Evolutionary conservation across 2,329 filamentous ascomycete genomes (phyloP).

Genomic region (Fusarium aywerte): DNA sequence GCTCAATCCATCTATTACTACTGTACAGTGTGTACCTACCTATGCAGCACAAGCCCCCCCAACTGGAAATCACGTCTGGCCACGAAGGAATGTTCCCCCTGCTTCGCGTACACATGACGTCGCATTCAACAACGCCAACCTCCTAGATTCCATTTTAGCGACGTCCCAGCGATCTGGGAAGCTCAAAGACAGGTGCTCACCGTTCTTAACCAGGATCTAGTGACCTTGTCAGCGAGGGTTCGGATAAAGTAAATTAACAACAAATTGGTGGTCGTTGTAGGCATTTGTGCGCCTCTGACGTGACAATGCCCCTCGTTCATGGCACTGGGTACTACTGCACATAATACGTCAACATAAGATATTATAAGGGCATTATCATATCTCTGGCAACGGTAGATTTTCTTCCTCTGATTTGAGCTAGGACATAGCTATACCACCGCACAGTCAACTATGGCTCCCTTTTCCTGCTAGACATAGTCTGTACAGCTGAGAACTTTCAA

Average conservation of each 20-base stretch:
- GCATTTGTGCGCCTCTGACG: constrained; percentile 40
- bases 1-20: constrained; percentile 4
- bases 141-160: constrained; percentile 39
- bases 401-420: not conserved
- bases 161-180: constrained; percentile 47
- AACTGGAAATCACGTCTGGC: not conserved
- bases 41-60: not conserved
- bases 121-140: constrained; percentile 33
- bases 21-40: not conserved
- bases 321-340: not conserved
- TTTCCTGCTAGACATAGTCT: constrained; percentile 13
- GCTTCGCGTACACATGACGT: constrained; percentile 30
- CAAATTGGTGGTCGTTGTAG: constrained; percentile 13
- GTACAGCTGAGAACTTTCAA: not conserved
- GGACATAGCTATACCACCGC: not conserved
- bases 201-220: constrained; percentile 32
- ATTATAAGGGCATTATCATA: not conserved
- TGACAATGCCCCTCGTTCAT: constrained; percentile 30
- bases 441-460: not conserved
- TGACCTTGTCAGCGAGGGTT: constrained; percentile 17
- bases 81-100: constrained; percentile 4
- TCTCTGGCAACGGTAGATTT: not conserved
- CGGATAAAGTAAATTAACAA: constrained; percentile 33
- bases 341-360: not conserved
- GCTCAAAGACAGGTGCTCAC: constrained; percentile 30